A percentile compares a stretch with the other conserved stretches of the same genome.
These are phyloP conservation scores for Pulveroboletus sp. DNA, from an alignment of 768 basidiomycete species.

Conservation along the genomic window DNA sequence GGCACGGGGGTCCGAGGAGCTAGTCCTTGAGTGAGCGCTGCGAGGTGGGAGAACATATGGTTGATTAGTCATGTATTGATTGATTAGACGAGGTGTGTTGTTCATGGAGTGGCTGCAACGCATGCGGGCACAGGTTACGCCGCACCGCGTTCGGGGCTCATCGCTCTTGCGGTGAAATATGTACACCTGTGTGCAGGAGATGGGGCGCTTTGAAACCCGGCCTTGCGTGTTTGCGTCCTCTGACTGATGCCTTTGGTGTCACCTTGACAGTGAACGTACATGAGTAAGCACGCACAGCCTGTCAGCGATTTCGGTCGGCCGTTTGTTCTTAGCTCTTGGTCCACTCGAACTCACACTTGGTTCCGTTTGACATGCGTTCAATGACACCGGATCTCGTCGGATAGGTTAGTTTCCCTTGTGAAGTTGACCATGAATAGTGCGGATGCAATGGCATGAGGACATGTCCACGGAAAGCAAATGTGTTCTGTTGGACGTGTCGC, in stretches of 20 bases:
- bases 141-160: conserved; percentile 58
- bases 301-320: background rate
- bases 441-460: too few relatives aligned
- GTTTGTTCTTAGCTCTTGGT: conserved; percentile 48
- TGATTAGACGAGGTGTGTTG: conserved; percentile 53
- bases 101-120: conserved; percentile 1
- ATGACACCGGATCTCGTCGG: background rate
- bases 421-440: too few relatives aligned
- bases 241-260: conserved; percentile 21
- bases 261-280: conserved; percentile 56
- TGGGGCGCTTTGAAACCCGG: conserved; percentile 2
- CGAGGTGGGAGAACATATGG: conserved; percentile 42
- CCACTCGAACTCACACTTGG: conserved; percentile 55
- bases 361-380: conserved; percentile 64
- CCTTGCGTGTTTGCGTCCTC: too few relatives aligned
- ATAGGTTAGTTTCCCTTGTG: background rate
- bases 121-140: background rate
- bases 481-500: background rate
- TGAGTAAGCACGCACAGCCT: conserved; percentile 27
- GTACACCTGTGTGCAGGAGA: conserved; percentile 56
- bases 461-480: conserved; percentile 34
- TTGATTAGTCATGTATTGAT: conserved; percentile 58
- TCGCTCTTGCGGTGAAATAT: conserved; percentile 73
- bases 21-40: conserved; percentile 21
- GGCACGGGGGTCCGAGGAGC: conserved; percentile 42